These are phyloP conservation scores for Cyamopsis tetragonoloba DNA, from an alignment of 306 rosid species.

Conservation along the genomic window DNA sequence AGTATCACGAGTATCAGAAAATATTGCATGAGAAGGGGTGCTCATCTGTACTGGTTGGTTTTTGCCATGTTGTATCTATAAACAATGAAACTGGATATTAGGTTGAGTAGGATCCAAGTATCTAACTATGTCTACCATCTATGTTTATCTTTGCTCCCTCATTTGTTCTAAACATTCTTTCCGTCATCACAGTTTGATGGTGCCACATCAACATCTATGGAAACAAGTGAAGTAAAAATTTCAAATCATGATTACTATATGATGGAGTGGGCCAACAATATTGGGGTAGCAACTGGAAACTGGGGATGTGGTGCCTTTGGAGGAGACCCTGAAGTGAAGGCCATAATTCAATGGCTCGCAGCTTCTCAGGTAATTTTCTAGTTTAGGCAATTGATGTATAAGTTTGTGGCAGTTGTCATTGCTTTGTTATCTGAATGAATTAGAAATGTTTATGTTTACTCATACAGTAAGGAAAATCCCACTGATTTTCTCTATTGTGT, in stretches of 20 bases:
- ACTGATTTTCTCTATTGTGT: neutral
- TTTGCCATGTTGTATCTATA: conserved; percentile 3
- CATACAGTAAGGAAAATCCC: neutral
- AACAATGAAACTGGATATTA: conserved; percentile 3
- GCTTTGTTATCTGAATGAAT: neutral
- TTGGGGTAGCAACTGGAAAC: conserved; percentile 90
- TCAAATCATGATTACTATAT: conserved; percentile 21
- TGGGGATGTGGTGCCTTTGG: conserved; percentile 99
- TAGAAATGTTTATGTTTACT: neutral
- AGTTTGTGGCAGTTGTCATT: neutral
- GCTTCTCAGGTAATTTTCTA: conserved; percentile 77
- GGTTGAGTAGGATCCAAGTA: neutral
- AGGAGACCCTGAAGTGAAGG: conserved; percentile 89
- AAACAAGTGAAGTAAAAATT: conserved; percentile 27
- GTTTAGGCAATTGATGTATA: conserved; percentile 3
- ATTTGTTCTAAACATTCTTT: conserved; percentile 10
- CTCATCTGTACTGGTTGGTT: conserved; percentile 27
- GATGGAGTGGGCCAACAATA: conserved; percentile 26
- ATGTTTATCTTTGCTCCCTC: conserved; percentile 8
- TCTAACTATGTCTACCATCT: neutral
- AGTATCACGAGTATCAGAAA: conserved; percentile 34
- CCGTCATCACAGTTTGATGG: conserved; percentile 34
- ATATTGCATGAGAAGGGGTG: conserved; percentile 36
- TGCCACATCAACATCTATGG: conserved; percentile 33
- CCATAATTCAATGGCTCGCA: conserved; percentile 92